Evolutionary conservation across 257 asterid genomes (phyloP), one percentile per base, ranked within the genome.

Genomic region (Lycium barbarum): DNA sequence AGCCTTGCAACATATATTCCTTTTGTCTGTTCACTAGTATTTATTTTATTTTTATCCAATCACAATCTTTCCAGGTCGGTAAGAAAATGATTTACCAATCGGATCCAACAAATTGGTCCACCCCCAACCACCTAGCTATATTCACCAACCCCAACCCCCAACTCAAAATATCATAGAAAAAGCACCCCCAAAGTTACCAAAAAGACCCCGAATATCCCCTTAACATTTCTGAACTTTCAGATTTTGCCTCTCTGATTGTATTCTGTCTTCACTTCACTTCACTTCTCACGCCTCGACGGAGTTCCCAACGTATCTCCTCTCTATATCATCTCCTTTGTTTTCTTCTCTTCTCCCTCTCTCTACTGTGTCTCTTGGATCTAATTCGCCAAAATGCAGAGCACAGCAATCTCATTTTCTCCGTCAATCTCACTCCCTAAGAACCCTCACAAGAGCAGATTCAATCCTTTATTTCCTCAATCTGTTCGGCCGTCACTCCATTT

Each of bases 331-430:
- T 26, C 33, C 6, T 22, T 55, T 22, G 49, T 54, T 61, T 61
- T 35, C 66, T 20, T 17, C 47, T 17, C 22, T 33, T 36, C 62
- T 12, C 18, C 17, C 12, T 68, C 59, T 13, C 55, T 26, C 68
- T 66, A 22, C 80, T 7, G 81, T 62, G 15, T 36, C 68, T 54
- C 57, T 35, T 45, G 22, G 68, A 53, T 53, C 85, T 54, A 11
- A 54, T 9, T 54, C 11, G 54, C 18, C 26, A 90, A 89, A 85
- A 94, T 95, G 98, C 97, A 91, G 91, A 86, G 97, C 92, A 83
- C 90, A 1, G 90, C 94, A 0, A 83, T 93, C 40, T 89, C 95
- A 49, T 92, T 90, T 76, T 82, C 92, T 17, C 90, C 94, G 36
- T 85, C 94, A 13, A 79, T 91, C 62, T 88, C 91, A 47, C 87